phyloP scores from a whole-genome alignment of 2,329 filamentous ascomycete species.

The Neonectria coccinea region DNA sequence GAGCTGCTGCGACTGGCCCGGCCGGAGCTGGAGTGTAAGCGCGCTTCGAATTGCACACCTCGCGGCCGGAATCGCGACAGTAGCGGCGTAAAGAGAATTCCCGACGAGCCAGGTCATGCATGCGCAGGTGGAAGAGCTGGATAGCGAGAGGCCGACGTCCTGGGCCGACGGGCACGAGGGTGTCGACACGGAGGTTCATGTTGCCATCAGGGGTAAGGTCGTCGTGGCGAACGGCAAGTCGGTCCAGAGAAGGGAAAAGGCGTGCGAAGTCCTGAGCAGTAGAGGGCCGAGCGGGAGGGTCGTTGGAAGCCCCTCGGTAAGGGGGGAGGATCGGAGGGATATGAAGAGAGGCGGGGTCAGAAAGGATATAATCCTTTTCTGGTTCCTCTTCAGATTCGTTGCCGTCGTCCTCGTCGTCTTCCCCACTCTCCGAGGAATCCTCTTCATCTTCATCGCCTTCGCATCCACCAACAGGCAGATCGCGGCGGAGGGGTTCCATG shows the following conservation, averaged over 20 bases:
- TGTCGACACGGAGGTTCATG: conserved; percentile 95
- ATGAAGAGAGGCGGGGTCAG: conserved; percentile 44
- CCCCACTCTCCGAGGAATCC: conserved; percentile 33
- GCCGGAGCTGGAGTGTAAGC: conserved; percentile 61
- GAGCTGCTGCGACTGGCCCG: conserved; percentile 48
- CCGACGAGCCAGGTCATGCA: conserved; percentile 88
- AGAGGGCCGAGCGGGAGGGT: conserved; percentile 77
- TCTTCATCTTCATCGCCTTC: conserved; percentile 38
- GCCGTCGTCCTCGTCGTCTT: conserved; percentile 48
- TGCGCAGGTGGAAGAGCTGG: conserved; percentile 90
- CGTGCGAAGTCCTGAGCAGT: conserved; percentile 85
- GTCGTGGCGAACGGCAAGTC: conserved; percentile 87
- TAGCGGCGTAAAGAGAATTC: conserved; percentile 94
- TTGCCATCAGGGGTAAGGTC: conserved; percentile 92
- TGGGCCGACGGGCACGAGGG: conserved; percentile 69
- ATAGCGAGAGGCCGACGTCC: conserved; percentile 75
- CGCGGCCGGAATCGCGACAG: conserved; percentile 90
- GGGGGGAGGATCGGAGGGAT: conserved; percentile 66
- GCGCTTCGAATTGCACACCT: conserved; percentile 87
- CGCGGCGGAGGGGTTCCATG: conserved; percentile 43
- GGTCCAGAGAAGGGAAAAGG: conserved; percentile 86
- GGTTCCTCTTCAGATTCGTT: conserved; percentile 44
- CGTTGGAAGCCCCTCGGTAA: conserved; percentile 69
- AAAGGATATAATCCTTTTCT: conserved; percentile 44
- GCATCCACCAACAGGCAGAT: conserved; percentile 40